Evolutionary conservation across 345 rosid species (phyloP).

Genomic region (Garcia nutans): DNA sequence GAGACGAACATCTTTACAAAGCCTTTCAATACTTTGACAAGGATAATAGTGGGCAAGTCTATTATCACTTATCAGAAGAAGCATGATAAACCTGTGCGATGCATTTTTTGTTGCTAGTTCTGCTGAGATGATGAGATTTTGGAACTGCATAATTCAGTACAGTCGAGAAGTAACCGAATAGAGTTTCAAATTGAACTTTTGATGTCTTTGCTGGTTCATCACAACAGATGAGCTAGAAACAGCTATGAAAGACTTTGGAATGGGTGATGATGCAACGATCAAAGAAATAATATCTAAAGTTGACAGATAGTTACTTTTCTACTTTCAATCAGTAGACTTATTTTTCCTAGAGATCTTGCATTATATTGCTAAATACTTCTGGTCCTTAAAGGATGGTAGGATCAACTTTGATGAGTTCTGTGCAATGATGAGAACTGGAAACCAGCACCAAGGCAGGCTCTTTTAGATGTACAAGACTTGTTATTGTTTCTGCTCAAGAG

Average conservation of each 20-base stretch:
- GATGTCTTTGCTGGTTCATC: constrained; percentile 27
- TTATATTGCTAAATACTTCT: background rate
- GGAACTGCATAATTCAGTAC: background rate
- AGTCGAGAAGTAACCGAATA: background rate
- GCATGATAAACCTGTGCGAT: background rate
- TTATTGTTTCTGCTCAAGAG: background rate
- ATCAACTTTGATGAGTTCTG: constrained; percentile 47
- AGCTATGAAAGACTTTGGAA: constrained; percentile 35
- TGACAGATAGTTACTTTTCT: constrained; percentile 21
- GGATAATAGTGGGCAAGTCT: constrained; percentile 35
- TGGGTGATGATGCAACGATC: constrained; percentile 39
- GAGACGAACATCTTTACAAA: constrained; percentile 37
- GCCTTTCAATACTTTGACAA: constrained; percentile 38
- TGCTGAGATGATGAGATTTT: background rate
- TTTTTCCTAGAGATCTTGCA: background rate
- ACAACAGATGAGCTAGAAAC: constrained; percentile 37
- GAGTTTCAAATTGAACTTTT: background rate
- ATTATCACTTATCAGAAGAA: background rate
- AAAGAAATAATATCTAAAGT: constrained; percentile 35
- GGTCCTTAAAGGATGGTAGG: constrained; percentile 37
- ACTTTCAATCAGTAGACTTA: background rate
- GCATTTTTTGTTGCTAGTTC: background rate
- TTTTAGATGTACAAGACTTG: background rate
- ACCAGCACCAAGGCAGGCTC: constrained; percentile 19
- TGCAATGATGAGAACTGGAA: constrained; percentile 35